Percentiles rank a stretch among this genome's conserved stretches.
Conservation (phyloP, 2,329 filamentous ascomycete genomes). For the Nigrospora oryzae region DNA sequence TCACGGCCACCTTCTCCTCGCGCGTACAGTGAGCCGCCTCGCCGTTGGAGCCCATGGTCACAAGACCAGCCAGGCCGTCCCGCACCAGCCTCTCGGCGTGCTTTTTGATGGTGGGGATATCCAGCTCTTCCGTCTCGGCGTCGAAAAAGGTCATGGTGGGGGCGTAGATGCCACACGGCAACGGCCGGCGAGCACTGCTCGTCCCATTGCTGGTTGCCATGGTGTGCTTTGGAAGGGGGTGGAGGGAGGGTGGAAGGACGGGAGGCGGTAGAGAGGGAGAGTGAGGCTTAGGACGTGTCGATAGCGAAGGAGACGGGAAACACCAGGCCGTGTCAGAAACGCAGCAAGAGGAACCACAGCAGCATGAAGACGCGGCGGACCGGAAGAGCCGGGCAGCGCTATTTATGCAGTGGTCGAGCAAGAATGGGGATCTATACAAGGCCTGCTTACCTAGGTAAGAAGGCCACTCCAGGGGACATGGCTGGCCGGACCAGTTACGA, state of each 20-base stretch:
- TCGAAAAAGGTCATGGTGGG: slow-evolving; percentile 54
- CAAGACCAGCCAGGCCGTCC: slow-evolving; percentile 55
- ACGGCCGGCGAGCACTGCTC: slow-evolving; percentile 38
- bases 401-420: too few species aligned
- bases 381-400: too few species aligned
- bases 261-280: not conserved
- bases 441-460: too few species aligned
- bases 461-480: too few species aligned
- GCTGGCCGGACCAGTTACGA: too few species aligned
- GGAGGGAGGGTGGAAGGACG: slow-evolving; percentile 1
- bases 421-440: too few species aligned
- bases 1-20: slow-evolving; percentile 53
- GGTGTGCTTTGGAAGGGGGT: slow-evolving; percentile 7
- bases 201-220: slow-evolving; percentile 25
- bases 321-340: too few species aligned
- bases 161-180: slow-evolving; percentile 60
- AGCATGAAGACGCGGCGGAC: too few species aligned
- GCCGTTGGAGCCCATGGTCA: slow-evolving; percentile 63
- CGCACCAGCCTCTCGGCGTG: slow-evolving; percentile 50
- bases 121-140: slow-evolving; percentile 43
- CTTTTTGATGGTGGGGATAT: slow-evolving; percentile 35
- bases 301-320: too few species aligned
- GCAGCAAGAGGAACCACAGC: too few species aligned
- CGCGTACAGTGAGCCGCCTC: slow-evolving; percentile 62
- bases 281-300: too few species aligned